Evolutionary conservation across 2,329 filamentous ascomycete species (phyloP), one percentile per base, ranked within the genome.

Genomic region (Phaeosphaeriaceae sp.): DNA sequence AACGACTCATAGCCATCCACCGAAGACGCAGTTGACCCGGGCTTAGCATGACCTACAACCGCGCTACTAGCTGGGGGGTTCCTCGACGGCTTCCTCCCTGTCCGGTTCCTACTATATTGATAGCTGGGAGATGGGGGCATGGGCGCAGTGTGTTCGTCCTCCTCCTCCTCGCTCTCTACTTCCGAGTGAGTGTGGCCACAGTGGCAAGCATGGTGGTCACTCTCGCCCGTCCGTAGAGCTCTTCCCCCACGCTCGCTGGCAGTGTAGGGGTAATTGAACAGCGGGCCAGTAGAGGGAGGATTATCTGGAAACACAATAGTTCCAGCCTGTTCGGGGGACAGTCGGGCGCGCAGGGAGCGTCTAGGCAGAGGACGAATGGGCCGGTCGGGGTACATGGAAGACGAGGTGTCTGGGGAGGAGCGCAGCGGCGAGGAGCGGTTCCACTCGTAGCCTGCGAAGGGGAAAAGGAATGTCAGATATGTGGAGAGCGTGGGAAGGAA

Each of bases 1-100:
- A 97, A 96, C 6, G 91, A 94, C 73, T 99, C 94, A 72, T 97
- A 97, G 12, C 92, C 92, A 71, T 97, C 93, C 9, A 84, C 81
- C 18, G 87, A 86, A 11, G 90, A 91, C 35, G 82, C 82, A 40
- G 87, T 82, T 17, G 85, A 83, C 35, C 84, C 75, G 18, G 79
- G 72, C 54, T 73, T 72, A 42, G 71, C 66, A 49, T 73, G 73
- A 50, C 58, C 58, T 61, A 66, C 57, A 61, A 72, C 61, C 29
- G 46, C 54, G 41, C 52, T 57, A 41, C 52, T 57, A 26, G 58
- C 52, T 45, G 46, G 59, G 39, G 66, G 46, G 23, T 26, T 26
- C 11, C 23, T 26, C 11, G 23, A 11, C 23, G 23, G 23, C 6
- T 26, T 26, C 56, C 64, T 66, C 35, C 57, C 60, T 26, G 61